These are phyloP conservation scores for Debaryomyces subglobosus DNA, from an alignment of 1,139 yeast species.

Conservation along the genomic window DNA sequence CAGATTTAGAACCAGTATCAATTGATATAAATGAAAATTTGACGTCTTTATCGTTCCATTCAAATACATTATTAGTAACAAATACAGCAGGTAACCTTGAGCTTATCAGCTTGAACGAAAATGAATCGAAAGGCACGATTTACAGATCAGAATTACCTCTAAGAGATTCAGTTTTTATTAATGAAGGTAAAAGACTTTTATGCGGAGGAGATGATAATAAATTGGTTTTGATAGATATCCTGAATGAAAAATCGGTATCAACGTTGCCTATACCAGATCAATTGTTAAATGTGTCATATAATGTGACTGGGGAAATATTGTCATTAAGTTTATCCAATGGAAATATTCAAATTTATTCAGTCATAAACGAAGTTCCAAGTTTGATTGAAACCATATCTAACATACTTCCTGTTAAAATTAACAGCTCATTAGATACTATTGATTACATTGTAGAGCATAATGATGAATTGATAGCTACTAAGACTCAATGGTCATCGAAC, in stretches of 20 bases:
- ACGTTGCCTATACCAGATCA: slow-evolving; percentile 52
- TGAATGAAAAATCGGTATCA: slow-evolving; percentile 34
- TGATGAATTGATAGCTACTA: slow-evolving; percentile 41
- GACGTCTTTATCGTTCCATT: slow-evolving; percentile 33
- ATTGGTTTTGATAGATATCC: slow-evolving; percentile 55
- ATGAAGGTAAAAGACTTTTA: slow-evolving; percentile 68
- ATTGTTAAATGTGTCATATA: slow-evolving; percentile 63
- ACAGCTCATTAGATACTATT: slow-evolving; percentile 40
- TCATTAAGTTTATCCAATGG: slow-evolving; percentile 64
- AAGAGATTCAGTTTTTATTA: slow-evolving; percentile 66
- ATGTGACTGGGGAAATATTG: slow-evolving; percentile 58
- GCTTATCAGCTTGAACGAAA: slow-evolving; percentile 24
- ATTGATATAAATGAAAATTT: slow-evolving; percentile 52
- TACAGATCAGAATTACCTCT: slow-evolving; percentile 62
- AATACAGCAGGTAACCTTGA: slow-evolving; percentile 42
- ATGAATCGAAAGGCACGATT: slow-evolving; percentile 29
- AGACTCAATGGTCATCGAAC: slow-evolving; percentile 40
- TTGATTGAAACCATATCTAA: slow-evolving; percentile 45
- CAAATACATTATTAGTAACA: slow-evolving; percentile 29
- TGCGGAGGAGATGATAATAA: slow-evolving; percentile 80
- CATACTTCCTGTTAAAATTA: slow-evolving; percentile 37
- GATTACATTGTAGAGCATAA: slow-evolving; percentile 41
- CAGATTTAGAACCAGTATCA: slow-evolving; percentile 57
- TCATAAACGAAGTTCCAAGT: slow-evolving; percentile 46
- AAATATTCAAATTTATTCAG: slow-evolving; percentile 62